Conservation (phyloP, 192 early-diverging fungal genomes). For the Nowakowskiella sp. region DNA sequence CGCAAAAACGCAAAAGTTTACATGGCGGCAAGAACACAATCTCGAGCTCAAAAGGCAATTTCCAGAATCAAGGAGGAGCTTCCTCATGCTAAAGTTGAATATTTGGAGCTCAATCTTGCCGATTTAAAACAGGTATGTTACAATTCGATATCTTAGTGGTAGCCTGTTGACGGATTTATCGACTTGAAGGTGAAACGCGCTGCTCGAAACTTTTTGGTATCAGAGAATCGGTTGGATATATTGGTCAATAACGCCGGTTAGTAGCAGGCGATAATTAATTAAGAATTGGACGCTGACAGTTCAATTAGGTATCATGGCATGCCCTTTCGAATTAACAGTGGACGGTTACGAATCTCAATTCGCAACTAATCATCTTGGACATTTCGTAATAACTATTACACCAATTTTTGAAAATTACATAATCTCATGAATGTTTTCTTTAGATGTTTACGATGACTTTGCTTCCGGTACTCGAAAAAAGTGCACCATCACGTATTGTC, state of each 20-base stretch:
- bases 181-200: constrained; percentile 30
- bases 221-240: constrained; percentile 31
- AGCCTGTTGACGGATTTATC: too few relatives aligned
- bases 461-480: constrained; percentile 16
- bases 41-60: constrained; percentile 21
- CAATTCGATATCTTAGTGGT: too few relatives aligned
- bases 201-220: constrained; percentile 24
- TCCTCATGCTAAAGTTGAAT: constrained; percentile 14
- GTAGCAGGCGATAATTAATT: background rate
- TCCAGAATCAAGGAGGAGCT: constrained; percentile 19
- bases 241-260: constrained; percentile 56
- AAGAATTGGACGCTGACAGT: too few relatives aligned
- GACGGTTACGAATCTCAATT: constrained; percentile 31
- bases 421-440: constrained; percentile 21
- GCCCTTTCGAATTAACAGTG: constrained; percentile 37
- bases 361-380: background rate
- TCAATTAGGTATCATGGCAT: constrained; percentile 47
- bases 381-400: too few relatives aligned
- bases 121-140: constrained; percentile 21
- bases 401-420: constrained; percentile 6
- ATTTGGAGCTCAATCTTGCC: constrained; percentile 18
- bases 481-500: constrained; percentile 22
- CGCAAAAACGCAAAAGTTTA: constrained; percentile 9
- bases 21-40: background rate
- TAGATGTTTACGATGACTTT: constrained; percentile 19